Base-by-base conservation (phyloP, 768 basidiomycete genomes). In the Collybiopsis luxurians region DNA sequence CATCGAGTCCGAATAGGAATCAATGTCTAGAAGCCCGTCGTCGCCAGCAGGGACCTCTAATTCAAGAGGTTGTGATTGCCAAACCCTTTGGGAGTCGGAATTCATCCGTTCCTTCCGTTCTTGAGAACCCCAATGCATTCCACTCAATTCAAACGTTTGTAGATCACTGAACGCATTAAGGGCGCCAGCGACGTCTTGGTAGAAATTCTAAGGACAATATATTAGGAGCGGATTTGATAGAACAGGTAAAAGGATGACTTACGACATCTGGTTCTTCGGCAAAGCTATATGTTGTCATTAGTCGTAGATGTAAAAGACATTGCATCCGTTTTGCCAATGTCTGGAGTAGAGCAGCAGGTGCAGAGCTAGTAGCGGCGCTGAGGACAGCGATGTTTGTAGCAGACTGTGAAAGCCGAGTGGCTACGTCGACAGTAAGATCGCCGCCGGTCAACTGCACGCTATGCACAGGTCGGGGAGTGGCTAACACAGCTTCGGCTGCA, bases 41-140 rank as follows among this genome's bases (percentile, higher is more conserved):
- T 24, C 3, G 42, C 39, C 24, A 45, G n/a, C 11, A 36, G 23
- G 21, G 24, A 15, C 28, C 49, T 67, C 65, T 48, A 59, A 63
- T 45, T 70, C 67, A 13, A 82, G 70, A 17, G 82, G 74, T 44
- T 78, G 74, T 1, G 82, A 80, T 66, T 80, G 79, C 84, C 84
- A 85, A 5, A 78, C 71, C 28, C 74, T 73, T 59, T 75, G 78
- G 38, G 74, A 67, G 30, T 78, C 73, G 52, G 76, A 69, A 47
- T 74, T 67, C 52, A 71, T 65, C 31, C 31, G 31, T 34, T 13
- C 31, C 60, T 76, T 75, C 53, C 71, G 66, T 60, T 76, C 75
- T n/a, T 78, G 76, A 4, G 82, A 84, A 47, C 79, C 77, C 87
- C 89, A 91, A 61, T 86, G 86, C 71, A 90, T 82, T 31, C 89